Base-by-base conservation (phyloP, 139 green algal genomes). In the Chlamydomonas schloesseri region DNA sequence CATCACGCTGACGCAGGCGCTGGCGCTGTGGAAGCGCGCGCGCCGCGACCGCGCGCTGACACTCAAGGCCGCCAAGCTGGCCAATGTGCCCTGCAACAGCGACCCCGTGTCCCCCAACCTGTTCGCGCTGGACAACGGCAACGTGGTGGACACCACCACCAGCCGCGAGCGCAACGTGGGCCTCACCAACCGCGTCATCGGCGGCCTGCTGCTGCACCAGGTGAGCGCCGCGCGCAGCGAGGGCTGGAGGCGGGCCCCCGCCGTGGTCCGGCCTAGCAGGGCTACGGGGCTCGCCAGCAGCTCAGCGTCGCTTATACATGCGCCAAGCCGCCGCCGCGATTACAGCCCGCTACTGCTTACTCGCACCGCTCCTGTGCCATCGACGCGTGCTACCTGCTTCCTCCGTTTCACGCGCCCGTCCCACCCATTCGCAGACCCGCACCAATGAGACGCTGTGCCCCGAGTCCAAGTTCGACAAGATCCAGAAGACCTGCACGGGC, bases 161-260 rank as follows among this genome's bases (percentile, higher is more conserved):
- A 75, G 89, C 1, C 86, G 94, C 13, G 93, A 96, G 87, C 88
- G 93, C 71, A 90, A 91, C 57, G 77, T 96, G 17, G 93, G 92
- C 36, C 82, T 95, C 60, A 96, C 91, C 82, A 96, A 96, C 87
- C 83, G 94, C 4, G 90, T 97, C 47, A 91, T 97, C 36, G 91
- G 85, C 1, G 95, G 95, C 46, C 89, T 97, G 90, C 87, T 97
- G 86, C 75, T 97, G 81, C 92, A 97, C 77, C 88, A 88, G 85
- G 79, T 76, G 24, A 14, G 69, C 34, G 34, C 20, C 8, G 34
- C 69, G n/a, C n/a, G n/a, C n/a, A n/a, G n/a, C n/a, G n/a, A n/a
- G n/a, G n/a, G n/a, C n/a, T n/a, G n/a, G 64, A 28, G 58, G 58
- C 5, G n/a, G n/a, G n/a, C n/a, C n/a, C n/a, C n/a, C n/a, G n/a